phyloP scores from a whole-genome alignment of 768 basidiomycete genomes.

The Collybia sp. region DNA sequence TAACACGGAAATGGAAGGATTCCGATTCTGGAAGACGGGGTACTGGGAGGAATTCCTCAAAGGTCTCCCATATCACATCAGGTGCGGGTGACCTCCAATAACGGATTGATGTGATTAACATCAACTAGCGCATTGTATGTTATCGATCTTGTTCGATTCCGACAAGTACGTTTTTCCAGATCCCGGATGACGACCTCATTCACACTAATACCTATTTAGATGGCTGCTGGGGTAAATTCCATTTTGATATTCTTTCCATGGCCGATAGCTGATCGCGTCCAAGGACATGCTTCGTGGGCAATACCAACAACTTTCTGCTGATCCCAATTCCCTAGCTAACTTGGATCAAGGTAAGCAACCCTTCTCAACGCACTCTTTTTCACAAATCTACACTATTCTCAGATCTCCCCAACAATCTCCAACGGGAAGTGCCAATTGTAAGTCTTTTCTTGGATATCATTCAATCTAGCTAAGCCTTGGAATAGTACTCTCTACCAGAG shows the following conservation, averaged over 20 bases:
- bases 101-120: neutral
- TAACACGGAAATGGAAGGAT: constrained; percentile 93
- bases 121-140: constrained; percentile 83
- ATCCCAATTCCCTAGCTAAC: constrained; percentile 91
- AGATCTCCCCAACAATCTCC: constrained; percentile 97
- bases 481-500: constrained; percentile 79
- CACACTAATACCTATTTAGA: constrained; percentile 20
- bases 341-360: constrained; percentile 75
- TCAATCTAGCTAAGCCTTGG: neutral
- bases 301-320: constrained; percentile 91
- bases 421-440: constrained; percentile 89
- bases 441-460: constrained; percentile 25
- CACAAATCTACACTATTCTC: neutral
- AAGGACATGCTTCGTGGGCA: constrained; percentile 87
- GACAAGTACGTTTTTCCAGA: constrained; percentile 52
- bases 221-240: constrained; percentile 42
- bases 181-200: neutral
- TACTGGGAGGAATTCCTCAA: constrained; percentile 89
- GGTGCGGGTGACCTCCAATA: constrained; percentile 37
- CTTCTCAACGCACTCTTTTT: neutral
- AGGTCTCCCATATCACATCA: constrained; percentile 92
- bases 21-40: constrained; percentile 97
- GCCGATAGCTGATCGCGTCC: constrained; percentile 2
- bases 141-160: constrained; percentile 91
- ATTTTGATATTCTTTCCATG: neutral